Evolutionary conservation across 306 rosid species (phyloP).

Genomic region (Vicia sativa): DNA sequence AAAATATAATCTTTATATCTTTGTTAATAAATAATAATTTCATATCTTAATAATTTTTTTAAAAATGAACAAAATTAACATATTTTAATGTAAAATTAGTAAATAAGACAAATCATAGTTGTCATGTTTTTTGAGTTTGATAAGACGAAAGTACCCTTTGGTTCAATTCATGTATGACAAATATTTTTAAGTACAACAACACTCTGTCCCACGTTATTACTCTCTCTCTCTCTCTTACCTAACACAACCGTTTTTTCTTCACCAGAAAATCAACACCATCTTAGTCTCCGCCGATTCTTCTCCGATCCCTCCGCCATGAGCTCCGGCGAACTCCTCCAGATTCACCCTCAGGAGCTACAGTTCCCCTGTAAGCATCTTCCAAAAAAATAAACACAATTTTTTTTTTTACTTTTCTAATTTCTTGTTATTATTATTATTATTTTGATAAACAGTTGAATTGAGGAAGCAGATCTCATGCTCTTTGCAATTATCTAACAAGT

Average conservation of each 20-base stretch:
- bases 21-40: too few species aligned
- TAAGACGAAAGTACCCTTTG: slow-evolving; percentile 38
- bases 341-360: slow-evolving; percentile 85
- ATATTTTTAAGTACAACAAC: slow-evolving; percentile 36
- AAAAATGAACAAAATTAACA: too few species aligned
- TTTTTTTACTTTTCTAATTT: slow-evolving; percentile 28
- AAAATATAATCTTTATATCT: too few species aligned
- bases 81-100: too few species aligned
- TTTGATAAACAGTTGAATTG: slow-evolving; percentile 66
- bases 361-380: slow-evolving; percentile 62
- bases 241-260: slow-evolving; percentile 27
- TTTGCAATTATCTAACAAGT: slow-evolving; percentile 69
- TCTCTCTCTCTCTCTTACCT: slow-evolving; percentile 28
- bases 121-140: background rate
- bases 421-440: background rate
- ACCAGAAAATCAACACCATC: slow-evolving; percentile 40
- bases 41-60: too few species aligned
- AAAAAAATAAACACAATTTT: background rate
- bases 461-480: slow-evolving; percentile 96
- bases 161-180: slow-evolving; percentile 14
- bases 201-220: slow-evolving; percentile 58
- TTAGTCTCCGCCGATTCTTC: slow-evolving; percentile 36
- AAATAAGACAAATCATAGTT: too few species aligned
- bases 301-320: slow-evolving; percentile 62
- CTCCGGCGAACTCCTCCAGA: slow-evolving; percentile 79